Evolutionary conservation across 129 eudicot genomes (phyloP).

Genomic region (Pittosporum tobira): DNA sequence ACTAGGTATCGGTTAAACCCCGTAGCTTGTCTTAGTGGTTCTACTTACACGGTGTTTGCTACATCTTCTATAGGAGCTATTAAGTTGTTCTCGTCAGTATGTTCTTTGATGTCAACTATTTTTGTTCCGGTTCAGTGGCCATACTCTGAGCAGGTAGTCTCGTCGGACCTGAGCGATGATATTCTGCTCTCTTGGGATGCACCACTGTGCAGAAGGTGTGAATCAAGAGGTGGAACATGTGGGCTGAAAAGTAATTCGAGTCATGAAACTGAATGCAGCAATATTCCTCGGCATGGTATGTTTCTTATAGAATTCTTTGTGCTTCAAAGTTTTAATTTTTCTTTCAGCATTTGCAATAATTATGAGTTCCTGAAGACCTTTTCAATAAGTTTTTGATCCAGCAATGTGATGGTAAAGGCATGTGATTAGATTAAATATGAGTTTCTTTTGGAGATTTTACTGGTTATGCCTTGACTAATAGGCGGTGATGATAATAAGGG

Average conservation of each 20-base stretch:
- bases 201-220: conserved; percentile 34
- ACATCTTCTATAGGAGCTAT: neutral
- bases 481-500: too few species aligned
- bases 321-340: too few species aligned
- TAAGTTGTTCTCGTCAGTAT: conserved; percentile 1
- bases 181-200: conserved; percentile 25
- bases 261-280: conserved; percentile 15
- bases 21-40: conserved; percentile 25
- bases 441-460: too few species aligned
- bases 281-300: conserved; percentile 18
- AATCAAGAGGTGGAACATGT: conserved; percentile 24
- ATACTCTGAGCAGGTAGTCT: conserved; percentile 6
- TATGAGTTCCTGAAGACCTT: too few species aligned
- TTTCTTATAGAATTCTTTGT: too few species aligned
- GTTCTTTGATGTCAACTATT: conserved; percentile 14
- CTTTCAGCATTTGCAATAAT: too few species aligned
- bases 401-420: too few species aligned
- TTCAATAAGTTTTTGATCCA: too few species aligned
- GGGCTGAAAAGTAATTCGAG: conserved; percentile 14
- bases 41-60: conserved; percentile 24
- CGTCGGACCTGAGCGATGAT: conserved; percentile 23
- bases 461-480: too few species aligned
- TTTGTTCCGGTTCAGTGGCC: conserved; percentile 24
- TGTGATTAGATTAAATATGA: too few species aligned
- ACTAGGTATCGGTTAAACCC: conserved; percentile 8